Evolutionary conservation across 805 yeast genomes (phyloP).

Genomic region (Hanseniaspora mollemarum): DNA sequence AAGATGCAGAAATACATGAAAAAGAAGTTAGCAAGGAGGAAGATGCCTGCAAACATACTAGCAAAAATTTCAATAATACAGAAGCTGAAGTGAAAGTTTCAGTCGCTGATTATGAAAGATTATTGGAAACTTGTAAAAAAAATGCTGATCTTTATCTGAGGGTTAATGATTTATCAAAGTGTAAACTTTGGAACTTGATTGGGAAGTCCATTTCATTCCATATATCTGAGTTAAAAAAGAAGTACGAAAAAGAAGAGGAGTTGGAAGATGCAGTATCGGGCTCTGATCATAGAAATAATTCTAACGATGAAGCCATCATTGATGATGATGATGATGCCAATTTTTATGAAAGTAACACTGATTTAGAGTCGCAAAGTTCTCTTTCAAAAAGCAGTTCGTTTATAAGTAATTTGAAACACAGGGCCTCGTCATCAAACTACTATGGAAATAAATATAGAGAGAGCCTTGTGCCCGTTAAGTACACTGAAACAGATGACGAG

Average conservation of each 20-base stretch:
- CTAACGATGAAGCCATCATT: background rate
- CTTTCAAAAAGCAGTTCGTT: constrained; percentile 9
- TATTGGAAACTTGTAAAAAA: constrained; percentile 26
- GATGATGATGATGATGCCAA: constrained; percentile 1
- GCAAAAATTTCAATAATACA: background rate
- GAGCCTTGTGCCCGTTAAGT: background rate
- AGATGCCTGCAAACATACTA: too few species aligned
- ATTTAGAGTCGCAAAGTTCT: constrained; percentile 4
- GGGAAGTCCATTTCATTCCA: constrained; percentile 27
- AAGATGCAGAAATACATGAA: background rate
- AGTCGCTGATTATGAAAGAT: constrained; percentile 17
- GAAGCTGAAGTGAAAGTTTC: background rate
- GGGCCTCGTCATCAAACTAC: constrained; percentile 4
- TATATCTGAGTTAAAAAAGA: background rate
- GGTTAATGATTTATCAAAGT: constrained; percentile 26
- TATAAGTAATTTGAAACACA: constrained; percentile 8
- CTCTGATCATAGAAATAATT: background rate
- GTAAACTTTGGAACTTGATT: constrained; percentile 28
- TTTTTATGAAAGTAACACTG: constrained; percentile 2
- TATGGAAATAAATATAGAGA: background rate
- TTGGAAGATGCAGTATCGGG: background rate
- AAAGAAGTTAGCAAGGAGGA: too few species aligned
- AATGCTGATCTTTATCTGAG: constrained; percentile 27
- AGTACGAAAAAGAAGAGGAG: background rate
- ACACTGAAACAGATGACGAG: background rate